Conservation (phyloP, 1,284 basidiomycete genomes). For the Puccinia hordei region DNA sequence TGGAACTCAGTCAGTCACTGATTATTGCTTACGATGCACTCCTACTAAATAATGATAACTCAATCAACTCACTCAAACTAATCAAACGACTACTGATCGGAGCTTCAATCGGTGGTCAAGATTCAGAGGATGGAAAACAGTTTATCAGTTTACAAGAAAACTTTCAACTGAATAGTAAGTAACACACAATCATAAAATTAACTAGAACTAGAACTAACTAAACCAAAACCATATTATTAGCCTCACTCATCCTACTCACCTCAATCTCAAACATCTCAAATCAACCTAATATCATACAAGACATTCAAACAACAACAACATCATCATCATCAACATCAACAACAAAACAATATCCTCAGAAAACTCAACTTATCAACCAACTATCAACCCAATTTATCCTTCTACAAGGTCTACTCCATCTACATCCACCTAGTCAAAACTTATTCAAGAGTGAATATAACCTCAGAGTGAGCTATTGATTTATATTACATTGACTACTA, state of each 20-base stretch:
- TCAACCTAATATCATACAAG: neutral
- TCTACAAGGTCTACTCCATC: constrained; percentile 33
- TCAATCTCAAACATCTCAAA: constrained; percentile 13
- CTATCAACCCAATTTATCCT: neutral
- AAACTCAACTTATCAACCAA: neutral
- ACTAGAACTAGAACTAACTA: neutral
- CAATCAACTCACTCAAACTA: too few species aligned
- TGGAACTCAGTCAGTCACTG: too few species aligned
- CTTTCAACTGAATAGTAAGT: too few species aligned
- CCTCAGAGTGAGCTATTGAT: constrained; percentile 27
- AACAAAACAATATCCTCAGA: neutral
- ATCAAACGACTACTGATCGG: too few species aligned
- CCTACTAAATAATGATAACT: too few species aligned
- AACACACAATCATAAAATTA: too few species aligned
- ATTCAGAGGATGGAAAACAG: too few species aligned
- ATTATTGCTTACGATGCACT: too few species aligned
- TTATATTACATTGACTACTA: neutral
- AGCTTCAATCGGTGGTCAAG: too few species aligned
- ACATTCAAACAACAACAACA: neutral
- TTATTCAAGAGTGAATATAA: constrained; percentile 39
- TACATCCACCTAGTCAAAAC: constrained; percentile 39
- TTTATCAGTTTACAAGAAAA: too few species aligned
- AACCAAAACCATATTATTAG: neutral
- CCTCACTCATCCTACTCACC: constrained; percentile 19
- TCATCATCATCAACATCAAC: neutral